Evolutionary conservation across 768 basidiomycete species (phyloP), one percentile per base, ranked within the genome.

Genomic region (Suillus brevipes): DNA sequence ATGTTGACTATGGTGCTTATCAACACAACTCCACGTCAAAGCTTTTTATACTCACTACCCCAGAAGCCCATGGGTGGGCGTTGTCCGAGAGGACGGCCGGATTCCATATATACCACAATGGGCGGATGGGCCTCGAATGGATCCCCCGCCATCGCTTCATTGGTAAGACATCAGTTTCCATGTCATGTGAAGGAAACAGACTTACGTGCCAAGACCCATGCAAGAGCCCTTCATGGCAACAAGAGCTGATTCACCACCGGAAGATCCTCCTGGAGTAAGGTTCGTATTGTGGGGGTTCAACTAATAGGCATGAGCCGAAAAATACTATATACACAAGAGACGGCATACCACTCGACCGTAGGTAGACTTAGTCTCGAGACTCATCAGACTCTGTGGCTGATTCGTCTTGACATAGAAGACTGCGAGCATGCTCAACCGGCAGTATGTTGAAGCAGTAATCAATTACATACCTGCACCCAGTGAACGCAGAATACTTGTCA

Each of bases 181-280:
- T 40, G 37, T 23, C 3, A 40, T 34, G 37, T 49, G 14, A 53
- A 6, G 1, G 38, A 40, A 71, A 64, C 74, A 72, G 3, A 66
- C 72, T 66, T 45, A 56, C 74, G 78, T 80, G 36, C 83, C 82
- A 38, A 84, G 70, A 12, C 84, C 81, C 37, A 85, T 66, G 34
- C 80, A 79, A 23, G 78, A 77, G 45, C 84, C 84, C 38, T 78
- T 78, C 61, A 85, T 66, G 8, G 82, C 82, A 1, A 85, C 61
- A 1, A 85, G 68, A 0, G 85, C 83, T 3, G 78, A 76, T 70
- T 84, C 85, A 31, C 85, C 85, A 8, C 85, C 85, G 1, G 81
- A 81, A 13, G 83, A 84, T 25, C 85, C 85, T 18, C 85, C 85
- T 1, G 78, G 69, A 0, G 81, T 82, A 34, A 84, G 70, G 14